phyloP scores from a whole-genome alignment of 306 rosid genomes.

The Vigna reflexopilosa region DNA sequence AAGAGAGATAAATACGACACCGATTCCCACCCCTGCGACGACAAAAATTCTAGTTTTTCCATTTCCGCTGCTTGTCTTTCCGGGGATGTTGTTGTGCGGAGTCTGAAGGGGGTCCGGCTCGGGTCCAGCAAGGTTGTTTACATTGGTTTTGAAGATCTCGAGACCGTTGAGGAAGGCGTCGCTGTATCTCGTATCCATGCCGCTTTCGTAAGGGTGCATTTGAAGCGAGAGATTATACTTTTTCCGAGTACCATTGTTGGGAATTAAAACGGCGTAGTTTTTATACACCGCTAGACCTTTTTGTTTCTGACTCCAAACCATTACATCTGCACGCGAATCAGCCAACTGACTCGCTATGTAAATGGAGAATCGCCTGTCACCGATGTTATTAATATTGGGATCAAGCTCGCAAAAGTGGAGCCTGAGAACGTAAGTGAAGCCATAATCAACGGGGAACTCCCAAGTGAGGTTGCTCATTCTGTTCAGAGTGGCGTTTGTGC shows the following conservation, averaged over 20 bases:
- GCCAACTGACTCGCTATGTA: slow-evolving; percentile 47
- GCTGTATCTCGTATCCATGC: rapidly evolving
- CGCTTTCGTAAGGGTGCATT: background rate
- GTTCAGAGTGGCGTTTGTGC: background rate
- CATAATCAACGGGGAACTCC: too few relatives aligned
- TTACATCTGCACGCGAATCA: background rate
- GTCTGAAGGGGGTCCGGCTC: slow-evolving; percentile 43
- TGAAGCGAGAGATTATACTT: background rate
- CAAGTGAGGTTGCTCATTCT: too few relatives aligned
- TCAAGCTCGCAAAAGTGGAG: slow-evolving; percentile 57
- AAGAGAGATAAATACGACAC: background rate
- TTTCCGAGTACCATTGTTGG: too few relatives aligned
- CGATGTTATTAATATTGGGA: rapidly evolving
- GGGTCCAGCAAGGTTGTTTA: slow-evolving; percentile 48
- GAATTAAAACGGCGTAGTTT: too few relatives aligned
- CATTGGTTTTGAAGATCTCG: slow-evolving; percentile 52
- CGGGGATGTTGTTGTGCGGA: background rate
- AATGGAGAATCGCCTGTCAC: slow-evolving; percentile 36
- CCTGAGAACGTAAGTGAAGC: slow-evolving; percentile 38
- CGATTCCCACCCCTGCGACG: slow-evolving; percentile 10
- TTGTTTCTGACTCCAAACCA: background rate
- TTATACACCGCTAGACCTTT: too few relatives aligned
- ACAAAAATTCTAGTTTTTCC: background rate
- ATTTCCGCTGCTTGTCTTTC: background rate
- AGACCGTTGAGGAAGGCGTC: slow-evolving; percentile 57